Conservation (phyloP, 169 alveolate species). For the Eimeria maxima region DNA sequence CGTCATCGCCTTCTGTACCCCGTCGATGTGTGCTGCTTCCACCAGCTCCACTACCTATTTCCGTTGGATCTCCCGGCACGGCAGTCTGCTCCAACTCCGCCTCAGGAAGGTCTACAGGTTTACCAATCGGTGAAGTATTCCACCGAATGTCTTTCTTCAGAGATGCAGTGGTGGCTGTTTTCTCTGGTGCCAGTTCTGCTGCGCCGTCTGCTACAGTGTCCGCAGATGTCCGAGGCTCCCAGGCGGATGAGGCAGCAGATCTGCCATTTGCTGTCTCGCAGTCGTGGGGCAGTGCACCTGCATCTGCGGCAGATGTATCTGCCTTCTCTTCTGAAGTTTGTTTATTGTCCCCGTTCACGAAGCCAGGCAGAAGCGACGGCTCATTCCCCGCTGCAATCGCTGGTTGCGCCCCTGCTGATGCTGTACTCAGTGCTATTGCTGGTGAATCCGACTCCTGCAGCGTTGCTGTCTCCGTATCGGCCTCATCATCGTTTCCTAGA, state of each 20-base stretch:
- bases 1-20: not conserved
- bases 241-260: not conserved
- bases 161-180: not conserved
- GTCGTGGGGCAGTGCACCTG: not conserved
- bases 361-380: not conserved
- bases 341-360: not conserved
- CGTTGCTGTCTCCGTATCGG: not conserved
- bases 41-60: not conserved
- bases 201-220: not conserved
- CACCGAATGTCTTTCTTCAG: not conserved
- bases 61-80: not conserved
- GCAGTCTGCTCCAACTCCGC: not conserved
- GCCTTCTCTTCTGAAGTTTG: not conserved
- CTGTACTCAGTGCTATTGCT: not conserved
- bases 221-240: constrained; percentile 11
- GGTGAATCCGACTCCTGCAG: not conserved
- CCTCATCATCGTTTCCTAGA: not conserved
- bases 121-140: not conserved
- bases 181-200: not conserved
- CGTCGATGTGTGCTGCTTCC: not conserved
- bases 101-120: not conserved
- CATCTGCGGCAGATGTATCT: not conserved
- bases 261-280: not conserved
- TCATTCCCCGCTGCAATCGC: not conserved
- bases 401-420: constrained; percentile 8